Percentiles rank a stretch among this genome's conserved stretches.
Evolutionary conservation across 116 monocot genomes (phyloP).

Genomic region (Phalaenopsis hybrid): DNA sequence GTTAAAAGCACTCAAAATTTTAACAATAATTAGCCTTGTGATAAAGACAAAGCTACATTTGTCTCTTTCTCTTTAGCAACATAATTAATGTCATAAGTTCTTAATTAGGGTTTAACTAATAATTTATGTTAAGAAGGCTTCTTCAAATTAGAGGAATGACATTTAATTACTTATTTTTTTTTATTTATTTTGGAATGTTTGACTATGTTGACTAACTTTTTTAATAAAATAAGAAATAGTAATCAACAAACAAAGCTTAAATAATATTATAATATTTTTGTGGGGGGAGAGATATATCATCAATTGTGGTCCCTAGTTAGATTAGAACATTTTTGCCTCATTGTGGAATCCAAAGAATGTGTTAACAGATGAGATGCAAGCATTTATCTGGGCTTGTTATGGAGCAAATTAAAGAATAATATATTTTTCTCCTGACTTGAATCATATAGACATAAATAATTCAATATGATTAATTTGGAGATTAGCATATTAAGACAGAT

Average conservation of each 20-base stretch:
- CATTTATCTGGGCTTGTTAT: background rate
- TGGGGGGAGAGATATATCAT: too few species aligned
- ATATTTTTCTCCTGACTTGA: background rate
- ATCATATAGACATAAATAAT: background rate
- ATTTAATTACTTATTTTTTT: too few species aligned
- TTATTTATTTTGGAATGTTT: too few species aligned
- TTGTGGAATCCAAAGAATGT: background rate
- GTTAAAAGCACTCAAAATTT: background rate
- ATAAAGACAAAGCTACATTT: background rate
- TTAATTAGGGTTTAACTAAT: too few species aligned
- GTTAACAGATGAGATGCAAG: conserved; percentile 1
- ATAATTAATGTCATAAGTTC: too few species aligned
- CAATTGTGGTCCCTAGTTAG: conserved; percentile 1
- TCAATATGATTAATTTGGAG: background rate
- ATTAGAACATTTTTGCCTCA: background rate
- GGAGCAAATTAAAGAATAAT: background rate
- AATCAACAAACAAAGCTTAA: too few species aligned
- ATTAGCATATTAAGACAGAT: background rate
- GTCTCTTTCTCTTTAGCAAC: too few species aligned
- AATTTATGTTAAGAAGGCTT: too few species aligned
- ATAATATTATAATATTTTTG: too few species aligned
- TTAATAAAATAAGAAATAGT: too few species aligned
- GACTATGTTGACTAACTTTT: too few species aligned
- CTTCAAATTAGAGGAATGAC: background rate
- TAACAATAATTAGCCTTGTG: background rate